Percentiles rank a stretch among this genome's conserved stretches.
phyloP scores from a whole-genome alignment of 2,329 filamentous ascomycete species.

The Cladosporium sp. region DNA sequence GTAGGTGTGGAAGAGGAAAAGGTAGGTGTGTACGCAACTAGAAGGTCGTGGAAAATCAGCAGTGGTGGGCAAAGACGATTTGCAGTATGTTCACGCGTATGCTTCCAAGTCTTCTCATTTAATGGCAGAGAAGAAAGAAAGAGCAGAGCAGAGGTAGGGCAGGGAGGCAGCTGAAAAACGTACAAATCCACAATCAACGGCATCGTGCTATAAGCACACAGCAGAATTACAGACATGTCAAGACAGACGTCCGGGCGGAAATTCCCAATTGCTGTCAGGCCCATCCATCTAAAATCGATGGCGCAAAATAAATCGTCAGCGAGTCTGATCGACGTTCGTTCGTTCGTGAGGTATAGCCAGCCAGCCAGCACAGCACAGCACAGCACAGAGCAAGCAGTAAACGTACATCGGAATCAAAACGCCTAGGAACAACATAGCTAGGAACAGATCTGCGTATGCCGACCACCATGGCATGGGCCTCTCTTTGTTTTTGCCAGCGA shows the following conservation, averaged over 20 bases:
- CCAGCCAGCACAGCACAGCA: no score
- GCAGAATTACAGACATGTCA: not conserved
- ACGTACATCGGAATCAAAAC: conserved; percentile 1
- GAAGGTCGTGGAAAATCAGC: not conserved
- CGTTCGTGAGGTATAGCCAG: not conserved
- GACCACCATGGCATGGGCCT: not conserved
- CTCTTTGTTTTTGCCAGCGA: not conserved
- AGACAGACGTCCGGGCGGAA: no score
- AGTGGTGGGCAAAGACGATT: not conserved
- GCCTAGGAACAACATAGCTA: not conserved
- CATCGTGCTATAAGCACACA: conserved; percentile 12
- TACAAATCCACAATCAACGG: conserved; percentile 12
- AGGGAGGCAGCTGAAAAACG: not conserved
- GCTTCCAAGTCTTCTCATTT: not conserved
- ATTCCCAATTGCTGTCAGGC: not conserved
- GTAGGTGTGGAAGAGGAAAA: not conserved
- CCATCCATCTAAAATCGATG: not conserved
- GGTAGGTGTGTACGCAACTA: conserved; percentile 5
- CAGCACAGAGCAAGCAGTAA: no score
- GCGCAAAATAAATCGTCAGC: not conserved
- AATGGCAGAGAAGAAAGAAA: not conserved
- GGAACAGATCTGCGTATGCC: not conserved
- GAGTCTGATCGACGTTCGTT: not conserved
- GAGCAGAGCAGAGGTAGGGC: not conserved
- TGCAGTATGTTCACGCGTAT: not conserved